Evolutionary conservation across 2,329 filamentous ascomycete species (phyloP), one percentile per base, ranked within the genome.

Genomic region (Pyrenophora graminea): DNA sequence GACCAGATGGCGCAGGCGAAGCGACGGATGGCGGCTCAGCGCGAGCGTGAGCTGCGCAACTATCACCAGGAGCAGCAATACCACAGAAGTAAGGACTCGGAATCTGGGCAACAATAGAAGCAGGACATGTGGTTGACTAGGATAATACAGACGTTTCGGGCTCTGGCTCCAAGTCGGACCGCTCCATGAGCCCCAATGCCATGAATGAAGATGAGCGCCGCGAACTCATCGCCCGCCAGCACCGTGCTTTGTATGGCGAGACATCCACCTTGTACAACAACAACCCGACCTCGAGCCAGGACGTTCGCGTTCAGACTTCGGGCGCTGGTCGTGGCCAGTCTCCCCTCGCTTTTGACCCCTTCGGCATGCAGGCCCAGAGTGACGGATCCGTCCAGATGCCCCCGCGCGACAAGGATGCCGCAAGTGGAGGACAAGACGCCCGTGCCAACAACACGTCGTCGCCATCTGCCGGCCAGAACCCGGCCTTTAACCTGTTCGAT

Each of bases 31-130:
- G 94, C 94, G 71, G 94, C 94, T 76, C 94, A 97, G 80, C 90
- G 94, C 78, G 94, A 99, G 83, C 90, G 93, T 78, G 94, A 99
- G 82, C 87, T 99, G 77, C 91, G 94, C 78, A 99, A 97, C 80
- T 96, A 97, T 80, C 94, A 99, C 80, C 95, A 97, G 80, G 94
- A 99, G 85, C 94, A 99, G 85, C 94, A 99, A 86, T 97, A 96
- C 80, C 96, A 97, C 83, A 88, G 93, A 90, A 97, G 94, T 97
- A 90, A 86, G 89, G 86, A 86, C 77, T 84, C 85, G 84, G 83
- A 82, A 84, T 85, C 82, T 83, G 85, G 88, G 86, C 84, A 83
- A 80, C 74, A 79, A 77, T 79, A 73, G 70, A 66, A 61, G 64
- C 64, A 69, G 67, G 65, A 66, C 61, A 64, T 21, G 65, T 70